Percentiles rank a stretch among this genome's conserved stretches.
phyloP scores from a whole-genome alignment of 768 basidiomycete genomes.

The Suillus weaverae region DNA sequence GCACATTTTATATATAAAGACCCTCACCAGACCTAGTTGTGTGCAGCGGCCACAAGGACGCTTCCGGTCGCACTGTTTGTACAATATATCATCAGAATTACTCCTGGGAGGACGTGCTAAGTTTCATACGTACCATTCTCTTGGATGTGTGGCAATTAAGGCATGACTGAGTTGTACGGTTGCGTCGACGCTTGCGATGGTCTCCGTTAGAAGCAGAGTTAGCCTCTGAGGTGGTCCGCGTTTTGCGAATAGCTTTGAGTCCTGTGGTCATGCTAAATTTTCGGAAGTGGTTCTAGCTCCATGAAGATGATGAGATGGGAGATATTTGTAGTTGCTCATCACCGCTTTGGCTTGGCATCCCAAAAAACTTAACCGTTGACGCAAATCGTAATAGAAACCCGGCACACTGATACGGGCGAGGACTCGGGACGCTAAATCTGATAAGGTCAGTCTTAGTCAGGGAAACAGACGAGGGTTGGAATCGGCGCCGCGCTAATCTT shows the following conservation, averaged over 20 bases:
- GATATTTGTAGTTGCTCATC: constrained; percentile 31
- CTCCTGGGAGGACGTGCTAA: background rate
- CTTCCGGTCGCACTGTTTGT: constrained; percentile 45
- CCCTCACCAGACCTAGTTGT: constrained; percentile 39
- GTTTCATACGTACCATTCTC: constrained; percentile 52
- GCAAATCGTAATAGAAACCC: constrained; percentile 11
- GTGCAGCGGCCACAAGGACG: constrained; percentile 49
- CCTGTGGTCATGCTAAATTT: constrained; percentile 28
- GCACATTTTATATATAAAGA: constrained; percentile 29
- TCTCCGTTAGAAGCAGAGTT: constrained; percentile 45
- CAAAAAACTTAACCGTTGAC: constrained; percentile 8
- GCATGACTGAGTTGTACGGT: constrained; percentile 73
- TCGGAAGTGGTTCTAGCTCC: background rate
- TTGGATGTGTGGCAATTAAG: constrained; percentile 74
- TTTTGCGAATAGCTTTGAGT: constrained; percentile 28
- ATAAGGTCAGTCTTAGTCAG: constrained; percentile 10
- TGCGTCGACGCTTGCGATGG: constrained; percentile 63
- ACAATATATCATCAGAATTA: background rate
- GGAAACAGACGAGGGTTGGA: constrained; percentile 13
- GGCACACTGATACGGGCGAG: constrained; percentile 11
- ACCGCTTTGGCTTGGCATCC: constrained; percentile 22
- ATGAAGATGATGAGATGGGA: constrained; percentile 8
- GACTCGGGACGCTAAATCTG: constrained; percentile 13
- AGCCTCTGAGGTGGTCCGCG: constrained; percentile 27
- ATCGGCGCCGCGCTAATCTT: constrained; percentile 15